Base-by-base conservation (phyloP, 2,329 filamentous ascomycete species). In the Arthrobotrys sinensis region DNA sequence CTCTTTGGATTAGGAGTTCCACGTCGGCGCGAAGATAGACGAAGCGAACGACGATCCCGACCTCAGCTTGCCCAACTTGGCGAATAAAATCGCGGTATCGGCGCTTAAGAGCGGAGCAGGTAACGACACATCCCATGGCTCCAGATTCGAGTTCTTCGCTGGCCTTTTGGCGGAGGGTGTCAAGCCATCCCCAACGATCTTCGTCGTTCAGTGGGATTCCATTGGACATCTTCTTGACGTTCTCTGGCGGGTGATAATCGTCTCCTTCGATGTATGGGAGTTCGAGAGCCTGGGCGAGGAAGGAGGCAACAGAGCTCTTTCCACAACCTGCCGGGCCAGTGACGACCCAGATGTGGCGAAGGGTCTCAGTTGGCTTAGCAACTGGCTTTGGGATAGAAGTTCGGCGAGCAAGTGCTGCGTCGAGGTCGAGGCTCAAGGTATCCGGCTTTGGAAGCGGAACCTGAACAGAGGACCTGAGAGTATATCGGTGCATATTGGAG, bases 181-280 rank as follows among this genome's bases (percentile, higher is more conserved):
- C 93, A 80, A 99, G 90, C 96, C 96, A 99, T 86, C 97, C 95
- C 96, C 96, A 98, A 80, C 96, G 92, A 85, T 99, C 96, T 76
- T 91, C 91, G 83, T 99, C 96, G 70, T 92, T 97, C 40, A 99
- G 88, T 1, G 96, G 94, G 71, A 90, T 91, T 81, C 93, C 93
- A 81, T 88, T 88, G 83, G 89, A 88, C 96, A 99, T 99, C 85
- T 98, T 99, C 68, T 94, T 91, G 81, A 94, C 91, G 85, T 95
- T 97, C 82, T 91, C 87, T 36, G 88, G 85, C 0, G 93, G 90
- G 80, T 94, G 92, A 83, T 91, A 97, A 83, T 88, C 87, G 81
- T 89, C 87, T 53, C 87, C 87, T 83, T 89, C 87, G 46, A 89
- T 84, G 80, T 87, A 88, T 38, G 86, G 86, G 16, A 87, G 80